A percentile compares a stretch with the other conserved stretches of the same genome.
Conservation (phyloP, 805 yeast genomes). For the Saccharomyces mikatae region DNA sequence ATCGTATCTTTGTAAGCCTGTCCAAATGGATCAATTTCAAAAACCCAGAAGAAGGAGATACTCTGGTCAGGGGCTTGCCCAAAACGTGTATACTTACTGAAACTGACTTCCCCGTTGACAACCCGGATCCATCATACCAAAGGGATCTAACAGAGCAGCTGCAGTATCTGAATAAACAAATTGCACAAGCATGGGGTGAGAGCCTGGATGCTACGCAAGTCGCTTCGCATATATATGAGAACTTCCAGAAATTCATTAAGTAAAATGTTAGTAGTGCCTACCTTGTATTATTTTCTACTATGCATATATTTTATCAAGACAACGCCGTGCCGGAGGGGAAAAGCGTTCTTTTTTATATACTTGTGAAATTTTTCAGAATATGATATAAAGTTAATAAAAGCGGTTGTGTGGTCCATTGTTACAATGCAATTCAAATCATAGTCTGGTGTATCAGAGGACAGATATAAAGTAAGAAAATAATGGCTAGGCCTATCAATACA, state of each 20-base stretch:
- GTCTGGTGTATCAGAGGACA: neutral
- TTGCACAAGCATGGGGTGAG: conserved; percentile 3
- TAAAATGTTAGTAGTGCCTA: neutral
- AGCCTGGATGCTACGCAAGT: conserved; percentile 2
- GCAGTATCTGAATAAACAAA: conserved; percentile 6
- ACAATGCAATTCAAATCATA: neutral
- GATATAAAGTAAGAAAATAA: conserved; percentile 5
- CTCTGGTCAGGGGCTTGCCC: conserved; percentile 31
- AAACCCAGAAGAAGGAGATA: conserved; percentile 19
- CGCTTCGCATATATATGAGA: conserved; percentile 7
- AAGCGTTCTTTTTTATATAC: neutral
- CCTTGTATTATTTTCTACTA: neutral
- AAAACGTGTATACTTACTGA: conserved; percentile 38
- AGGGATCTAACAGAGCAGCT: conserved; percentile 9
- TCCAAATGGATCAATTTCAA: conserved; percentile 28
- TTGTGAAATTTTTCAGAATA: neutral
- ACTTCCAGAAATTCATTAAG: conserved; percentile 12
- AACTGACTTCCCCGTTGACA: conserved; percentile 38
- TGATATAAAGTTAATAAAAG: neutral
- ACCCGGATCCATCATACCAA: conserved; percentile 3
- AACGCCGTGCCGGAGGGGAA: conserved; percentile 1
- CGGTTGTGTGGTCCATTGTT: neutral
- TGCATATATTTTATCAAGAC: neutral
- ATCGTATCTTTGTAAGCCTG: conserved; percentile 25
- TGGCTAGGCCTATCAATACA: conserved; percentile 20